Base-by-base conservation (phyloP, 352 stramenopile species). In the Pythium rishiriense region DNA sequence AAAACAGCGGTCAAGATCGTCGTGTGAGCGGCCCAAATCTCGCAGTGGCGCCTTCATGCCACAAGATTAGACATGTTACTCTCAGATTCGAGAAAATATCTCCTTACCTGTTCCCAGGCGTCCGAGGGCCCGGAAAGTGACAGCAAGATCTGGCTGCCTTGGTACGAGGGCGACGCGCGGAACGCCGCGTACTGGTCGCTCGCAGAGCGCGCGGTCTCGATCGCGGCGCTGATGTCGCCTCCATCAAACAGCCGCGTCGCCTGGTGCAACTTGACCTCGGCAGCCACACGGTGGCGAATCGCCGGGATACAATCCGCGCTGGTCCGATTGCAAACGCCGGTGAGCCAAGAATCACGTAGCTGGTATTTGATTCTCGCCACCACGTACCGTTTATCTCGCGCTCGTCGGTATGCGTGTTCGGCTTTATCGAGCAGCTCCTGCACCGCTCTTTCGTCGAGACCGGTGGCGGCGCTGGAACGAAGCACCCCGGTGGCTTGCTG, bases 1-100 rank as follows among this genome's bases (percentile, higher is more conserved):
- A 17, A 62, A 47, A 31, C 55, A 54, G 1, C 24, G 42, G n/a
- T 52, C 55, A n/a, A 62, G 21, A 19, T 54, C 55, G 21, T 52
- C 41, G 29, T 62, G 21, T 15, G 33, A 19, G 33, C 47, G 51
- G 21, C 51, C 28, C 19, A 58, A 33, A 9, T 58, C 51, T 29
- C 51, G 19, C 5, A 58, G n/a, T 19, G 51, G 35, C 35, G 8
- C 42, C 51, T 58, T 50, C 45, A 39, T 22, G 41, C 19, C 41
- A 37, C 21, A 51, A 54, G 46, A 33, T 7, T 52, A 10, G 31
- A 10, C n/a, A 10, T 52, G 9, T 19, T 15, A 39, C 7, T 15
- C 10, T 37, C 33, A 39, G 7, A 25, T 4, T 48, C 41, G 2
- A 48, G 41, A 4, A 48, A 2, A 24, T 2, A 21, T 26, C 41